Evolutionary conservation across 2,329 filamentous ascomycete genomes (phyloP), one percentile per base, ranked within the genome.

Genomic region (Phyllachora maydis): DNA sequence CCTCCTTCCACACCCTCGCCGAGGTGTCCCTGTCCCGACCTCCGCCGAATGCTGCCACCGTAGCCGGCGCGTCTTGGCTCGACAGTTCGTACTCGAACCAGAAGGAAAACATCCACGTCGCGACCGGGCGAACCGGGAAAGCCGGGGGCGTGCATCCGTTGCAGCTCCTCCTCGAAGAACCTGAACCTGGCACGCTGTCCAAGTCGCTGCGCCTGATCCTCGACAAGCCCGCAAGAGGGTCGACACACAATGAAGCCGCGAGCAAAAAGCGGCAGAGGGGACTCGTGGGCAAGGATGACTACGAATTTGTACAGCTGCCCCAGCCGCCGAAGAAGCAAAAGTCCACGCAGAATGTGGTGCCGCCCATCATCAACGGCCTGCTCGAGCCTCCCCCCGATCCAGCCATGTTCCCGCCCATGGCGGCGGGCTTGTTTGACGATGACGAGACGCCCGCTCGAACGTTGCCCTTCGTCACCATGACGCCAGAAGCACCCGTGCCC

Each of bases 281-380:
- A 6, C 39, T 55, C 20, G 45, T 53, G 14, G 47, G 46, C 27
- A 66, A 67, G 32, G 67, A 72, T 27, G 65, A 71, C 30, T n/a
- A n/a, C n/a, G n/a, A n/a, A n/a, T 64, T 68, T 30, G 56, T 69
- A 18, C 65, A 71, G 37, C 48, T 72, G 10, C 67, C 67, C 1
- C 64, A 71, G 35, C 66, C 65, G 3, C 50, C 65, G 22, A 70
- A 70, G 49, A 71, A 70, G 37, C 64, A 66, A 33, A 70, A 65
- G 38, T 58, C 65, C 3, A 50, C 55, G 8, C 56, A 61, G 30
- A 58, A 64, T 34, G 47, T 54, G 4, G 56, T 59, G 23, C 67
- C 67, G 6, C 66, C 66, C 25, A 72, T 72, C 30, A 71, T 72
- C 39, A 68, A 66, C 29, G 66, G 65, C 23, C 49, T 73, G 4